phyloP scores from a whole-genome alignment of 2,329 filamentous ascomycete species.

The Penicillium sp. region DNA sequence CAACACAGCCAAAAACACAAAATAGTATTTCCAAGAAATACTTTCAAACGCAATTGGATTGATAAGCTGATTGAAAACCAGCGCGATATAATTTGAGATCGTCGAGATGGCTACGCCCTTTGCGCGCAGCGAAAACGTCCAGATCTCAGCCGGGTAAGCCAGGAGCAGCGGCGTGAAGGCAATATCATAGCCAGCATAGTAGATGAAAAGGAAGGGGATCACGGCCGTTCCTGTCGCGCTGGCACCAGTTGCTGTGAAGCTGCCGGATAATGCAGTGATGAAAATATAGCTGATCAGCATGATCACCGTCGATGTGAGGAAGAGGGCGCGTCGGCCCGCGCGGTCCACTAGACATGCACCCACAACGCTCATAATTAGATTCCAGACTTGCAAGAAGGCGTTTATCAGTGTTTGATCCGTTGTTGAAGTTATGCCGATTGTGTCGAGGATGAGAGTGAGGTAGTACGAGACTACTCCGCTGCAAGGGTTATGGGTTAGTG shows the following conservation, averaged over 20 bases:
- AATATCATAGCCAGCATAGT: conserved; percentile 29
- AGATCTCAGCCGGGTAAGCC: conserved; percentile 28
- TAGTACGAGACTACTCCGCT: conserved; percentile 17
- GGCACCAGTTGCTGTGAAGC: conserved; percentile 17
- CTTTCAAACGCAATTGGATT: conserved; percentile 6
- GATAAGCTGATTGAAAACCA: conserved; percentile 6
- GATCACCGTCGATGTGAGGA: conserved; percentile 14
- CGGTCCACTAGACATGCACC: conserved; percentile 16
- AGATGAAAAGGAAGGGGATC: conserved; percentile 32
- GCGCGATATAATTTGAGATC: conserved; percentile 5
- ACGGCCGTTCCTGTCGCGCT: conserved; percentile 26
- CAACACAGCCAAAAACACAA: conserved; percentile 4
- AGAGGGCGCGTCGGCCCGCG: conserved; percentile 11
- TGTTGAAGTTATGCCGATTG: conserved; percentile 13
- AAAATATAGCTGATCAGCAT: conserved; percentile 20
- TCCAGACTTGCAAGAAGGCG: conserved; percentile 20
- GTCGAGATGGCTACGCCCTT: conserved; percentile 27
- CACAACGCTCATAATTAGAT: conserved; percentile 13
- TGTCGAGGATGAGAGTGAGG: conserved; percentile 11
- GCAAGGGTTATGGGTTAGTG: background rate
- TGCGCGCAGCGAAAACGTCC: conserved; percentile 25
- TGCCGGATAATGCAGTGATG: conserved; percentile 27
- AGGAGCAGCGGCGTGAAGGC: conserved; percentile 25
- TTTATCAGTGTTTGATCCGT: conserved; percentile 16
- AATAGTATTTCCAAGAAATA: conserved; percentile 6